These are phyloP conservation scores for Pseudogymnoascus pannorum DNA, from an alignment of 2,329 filamentous ascomycete genomes.

Conservation along the genomic window DNA sequence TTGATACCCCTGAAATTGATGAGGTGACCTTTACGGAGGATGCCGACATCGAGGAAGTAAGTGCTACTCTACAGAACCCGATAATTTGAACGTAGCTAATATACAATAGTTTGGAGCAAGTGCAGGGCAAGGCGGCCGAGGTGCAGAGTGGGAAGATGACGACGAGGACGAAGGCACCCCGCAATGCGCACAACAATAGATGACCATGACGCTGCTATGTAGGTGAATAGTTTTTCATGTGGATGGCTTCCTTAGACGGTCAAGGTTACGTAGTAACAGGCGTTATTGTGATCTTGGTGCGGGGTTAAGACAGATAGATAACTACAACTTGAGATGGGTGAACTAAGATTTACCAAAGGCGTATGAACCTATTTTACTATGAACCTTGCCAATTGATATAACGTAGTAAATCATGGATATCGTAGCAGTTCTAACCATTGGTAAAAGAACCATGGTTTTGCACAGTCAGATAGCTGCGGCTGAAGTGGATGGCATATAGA, in stretches of 20 bases:
- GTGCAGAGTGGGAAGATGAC: constrained; percentile 64
- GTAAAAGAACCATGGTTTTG: background rate
- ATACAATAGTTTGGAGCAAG: constrained; percentile 54
- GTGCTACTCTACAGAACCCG: constrained; percentile 23
- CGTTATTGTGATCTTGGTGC: constrained; percentile 6
- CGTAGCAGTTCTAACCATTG: background rate
- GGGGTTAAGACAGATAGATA: constrained; percentile 1
- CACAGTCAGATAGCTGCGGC: background rate
- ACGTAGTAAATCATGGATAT: background rate
- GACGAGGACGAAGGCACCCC: constrained; percentile 51
- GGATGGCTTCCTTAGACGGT: constrained; percentile 2
- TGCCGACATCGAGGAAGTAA: constrained; percentile 71
- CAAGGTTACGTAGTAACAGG: constrained; percentile 7
- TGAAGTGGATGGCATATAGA: background rate
- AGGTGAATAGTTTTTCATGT: constrained; percentile 1
- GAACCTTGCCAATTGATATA: background rate
- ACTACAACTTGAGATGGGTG: background rate
- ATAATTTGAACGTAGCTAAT: constrained; percentile 23
- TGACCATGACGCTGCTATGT: background rate
- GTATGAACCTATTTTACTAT: background rate
- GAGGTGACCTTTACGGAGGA: constrained; percentile 83
- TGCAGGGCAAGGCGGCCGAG: constrained; percentile 57
- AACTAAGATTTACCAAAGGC: background rate
- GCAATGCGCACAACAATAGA: constrained; percentile 48
- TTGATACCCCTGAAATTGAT: constrained; percentile 69